Evolutionary conservation across 2,329 filamentous ascomycete genomes (phyloP).

Genomic region (Aspergillus quadrilineatus): DNA sequence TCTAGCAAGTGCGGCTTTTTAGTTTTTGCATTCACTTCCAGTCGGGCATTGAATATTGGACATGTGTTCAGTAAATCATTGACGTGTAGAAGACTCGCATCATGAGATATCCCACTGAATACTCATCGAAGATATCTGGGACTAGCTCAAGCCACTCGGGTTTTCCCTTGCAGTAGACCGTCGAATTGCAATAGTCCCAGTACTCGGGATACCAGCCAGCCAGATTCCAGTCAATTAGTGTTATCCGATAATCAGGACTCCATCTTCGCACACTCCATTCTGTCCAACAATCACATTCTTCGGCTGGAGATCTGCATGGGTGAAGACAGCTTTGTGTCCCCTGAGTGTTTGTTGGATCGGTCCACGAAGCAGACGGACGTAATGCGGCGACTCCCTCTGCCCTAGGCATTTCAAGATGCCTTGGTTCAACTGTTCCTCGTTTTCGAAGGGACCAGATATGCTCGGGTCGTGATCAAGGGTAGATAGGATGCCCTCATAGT

Average conservation of each 20-base stretch:
- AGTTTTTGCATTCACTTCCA: too few species aligned
- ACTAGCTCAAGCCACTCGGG: constrained; percentile 18
- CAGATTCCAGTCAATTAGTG: constrained; percentile 18
- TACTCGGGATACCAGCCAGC: constrained; percentile 21
- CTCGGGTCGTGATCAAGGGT: constrained; percentile 15
- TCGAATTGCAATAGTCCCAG: constrained; percentile 22
- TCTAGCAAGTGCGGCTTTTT: too few species aligned
- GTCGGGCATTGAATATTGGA: too few species aligned
- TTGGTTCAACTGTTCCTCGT: constrained; percentile 19
- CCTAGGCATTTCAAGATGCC: constrained; percentile 10
- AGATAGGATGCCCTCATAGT: constrained; percentile 19
- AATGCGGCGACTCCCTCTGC: constrained; percentile 15
- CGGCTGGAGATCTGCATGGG: constrained; percentile 18
- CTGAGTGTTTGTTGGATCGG: constrained; percentile 19
- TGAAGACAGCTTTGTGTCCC: constrained; percentile 18
- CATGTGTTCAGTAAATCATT: constrained; percentile 7
- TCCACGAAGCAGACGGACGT: constrained; percentile 15
- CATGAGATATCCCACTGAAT: constrained; percentile 18
- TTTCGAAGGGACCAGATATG: constrained; percentile 20
- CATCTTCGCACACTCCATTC: constrained; percentile 5
- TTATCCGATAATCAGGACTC: constrained; percentile 9
- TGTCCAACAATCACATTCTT: constrained; percentile 21
- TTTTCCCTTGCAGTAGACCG: constrained; percentile 16
- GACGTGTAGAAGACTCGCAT: constrained; percentile 12
- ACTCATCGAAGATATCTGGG: constrained; percentile 17